Evolutionary conservation across 2,329 filamentous ascomycete genomes (phyloP), one percentile per base, ranked within the genome.

Genomic region (Alternaria alternata): DNA sequence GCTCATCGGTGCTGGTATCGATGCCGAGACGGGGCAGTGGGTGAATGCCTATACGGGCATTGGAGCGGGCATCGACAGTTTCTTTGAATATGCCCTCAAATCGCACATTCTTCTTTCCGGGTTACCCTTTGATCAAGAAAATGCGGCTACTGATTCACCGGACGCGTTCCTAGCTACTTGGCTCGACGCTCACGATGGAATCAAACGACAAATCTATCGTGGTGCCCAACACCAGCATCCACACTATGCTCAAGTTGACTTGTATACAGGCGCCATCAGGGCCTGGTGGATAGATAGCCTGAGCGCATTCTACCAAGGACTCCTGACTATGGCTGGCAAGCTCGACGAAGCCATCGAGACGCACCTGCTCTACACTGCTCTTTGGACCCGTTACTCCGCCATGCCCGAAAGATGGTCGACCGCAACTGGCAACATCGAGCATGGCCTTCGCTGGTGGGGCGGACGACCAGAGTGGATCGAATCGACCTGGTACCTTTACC

Each of bases 51-150:
- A 92, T 76, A 90, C 94, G n/a, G 94, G 95, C 30, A 96, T 99
- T 69, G 95, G 95, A 51, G 95, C 95, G 7, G 95, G 95, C 39
- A 93, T 97, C 72, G 95, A 99, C 81, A 97, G 94, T 80, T 99
- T 99, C 81, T 98, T 97, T 73, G 95, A 99, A 80, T 99, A 99
- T 79, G 94, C 95, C 4, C 86, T 98, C 71, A 99, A 99, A 80
- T 93, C 93, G 18, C 89, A 97, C 74, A 91, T 99, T 61, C 81
- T 99, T 24, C 87, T 98, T 22, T 97, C 94, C 2, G 92, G 92
- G 1, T 88, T 83, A 6, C 77, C 80, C 0, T 78, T 77, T 60
- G 70, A 80, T 44, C 42, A 72, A 5, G 57, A 64, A 12, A 71
- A 87, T 3, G 86, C 88, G 52, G 86, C 91, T 63, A 88, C 92